phyloP scores from a whole-genome alignment of 352 stramenopile genomes.

The Phytophthora ramorum region DNA sequence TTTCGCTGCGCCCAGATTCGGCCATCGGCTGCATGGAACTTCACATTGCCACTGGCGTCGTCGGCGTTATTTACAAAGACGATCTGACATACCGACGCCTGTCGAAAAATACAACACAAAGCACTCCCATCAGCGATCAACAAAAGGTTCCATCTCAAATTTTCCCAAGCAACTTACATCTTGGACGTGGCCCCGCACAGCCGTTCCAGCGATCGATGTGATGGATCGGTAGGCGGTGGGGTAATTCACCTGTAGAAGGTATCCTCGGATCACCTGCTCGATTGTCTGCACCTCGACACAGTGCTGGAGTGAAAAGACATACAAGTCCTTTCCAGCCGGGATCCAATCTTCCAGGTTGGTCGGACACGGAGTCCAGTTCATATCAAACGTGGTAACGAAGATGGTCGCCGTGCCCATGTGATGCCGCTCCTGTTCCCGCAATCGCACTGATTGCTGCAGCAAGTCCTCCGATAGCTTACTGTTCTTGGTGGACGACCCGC shows the following conservation, averaged over 20 bases:
- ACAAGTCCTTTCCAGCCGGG: conserved; percentile 74
- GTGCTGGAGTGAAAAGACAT: conserved; percentile 86
- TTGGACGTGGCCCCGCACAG: conserved; percentile 60
- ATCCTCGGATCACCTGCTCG: conserved; percentile 71
- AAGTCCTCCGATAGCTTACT: conserved; percentile 57
- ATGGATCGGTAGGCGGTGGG: conserved; percentile 82
- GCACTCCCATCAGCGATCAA: conserved; percentile 18
- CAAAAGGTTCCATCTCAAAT: background rate
- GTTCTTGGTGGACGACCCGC: conserved; percentile 42
- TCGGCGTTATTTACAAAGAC: conserved; percentile 89
- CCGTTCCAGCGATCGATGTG: conserved; percentile 77
- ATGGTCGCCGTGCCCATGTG: conserved; percentile 78
- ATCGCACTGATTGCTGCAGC: conserved; percentile 36
- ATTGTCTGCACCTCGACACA: conserved; percentile 69
- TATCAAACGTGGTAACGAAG: conserved; percentile 86
- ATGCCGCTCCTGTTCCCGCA: conserved; percentile 55
- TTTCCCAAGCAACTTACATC: conserved; percentile 50
- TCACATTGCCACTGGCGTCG: conserved; percentile 81
- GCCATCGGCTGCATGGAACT: conserved; percentile 70
- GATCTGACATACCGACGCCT: conserved; percentile 83
- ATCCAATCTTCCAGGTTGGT: conserved; percentile 82
- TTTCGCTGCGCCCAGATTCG: conserved; percentile 81
- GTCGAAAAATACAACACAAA: conserved; percentile 6
- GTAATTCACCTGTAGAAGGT: conserved; percentile 82
- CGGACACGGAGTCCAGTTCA: conserved; percentile 77